Evolutionary conservation across 805 yeast genomes (phyloP), one percentile per base, ranked within the genome.

Genomic region (Yarrowia alimentaria): DNA sequence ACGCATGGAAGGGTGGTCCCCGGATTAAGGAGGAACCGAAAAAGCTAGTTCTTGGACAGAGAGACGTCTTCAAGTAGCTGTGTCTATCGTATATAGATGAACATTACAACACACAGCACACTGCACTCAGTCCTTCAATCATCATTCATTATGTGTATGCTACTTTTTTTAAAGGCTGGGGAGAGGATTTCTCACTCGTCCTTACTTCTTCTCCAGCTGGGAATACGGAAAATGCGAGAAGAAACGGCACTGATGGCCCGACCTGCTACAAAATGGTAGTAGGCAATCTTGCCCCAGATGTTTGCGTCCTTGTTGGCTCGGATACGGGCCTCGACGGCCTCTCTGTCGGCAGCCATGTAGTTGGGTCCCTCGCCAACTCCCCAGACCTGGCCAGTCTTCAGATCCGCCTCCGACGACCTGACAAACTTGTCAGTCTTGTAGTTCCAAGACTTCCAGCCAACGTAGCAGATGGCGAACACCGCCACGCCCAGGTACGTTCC

Each of bases 401-500:
- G 32, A 22, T 60, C 63, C 3, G 60, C 54, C 7, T 58, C 57
- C 7, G 14, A 26, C 14, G 51, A 42, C 1, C 49, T 28, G 11
- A 49, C 38, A 33, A 59, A 45, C 53, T 53, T 58, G 57, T 64
- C 67, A 13, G 58, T 57, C 38, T 54, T 53, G 60, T 59, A 60
- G 52, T 59, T 60, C 34, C 59, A 53, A 43, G 51, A 37, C 52
- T 60, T 60, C 63, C 63, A 60, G 16, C 72, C 75, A 29, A 72
- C 12, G 60, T 75, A 77, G 53, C 69, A 70, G 10, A 67, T 65
- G 5, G 67, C 6, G 30, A 74, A 65, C 29, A 75, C 72, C 18
- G 64, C 66, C 5, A 66, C 67, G 32, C 79, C 77, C 25, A 76
- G 58, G 56, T 73, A 75, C 48, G 70, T 71, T 57, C 72, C 72